Conservation (phyloP, 768 basidiomycete species). For the Mycena belliarum region DNA sequence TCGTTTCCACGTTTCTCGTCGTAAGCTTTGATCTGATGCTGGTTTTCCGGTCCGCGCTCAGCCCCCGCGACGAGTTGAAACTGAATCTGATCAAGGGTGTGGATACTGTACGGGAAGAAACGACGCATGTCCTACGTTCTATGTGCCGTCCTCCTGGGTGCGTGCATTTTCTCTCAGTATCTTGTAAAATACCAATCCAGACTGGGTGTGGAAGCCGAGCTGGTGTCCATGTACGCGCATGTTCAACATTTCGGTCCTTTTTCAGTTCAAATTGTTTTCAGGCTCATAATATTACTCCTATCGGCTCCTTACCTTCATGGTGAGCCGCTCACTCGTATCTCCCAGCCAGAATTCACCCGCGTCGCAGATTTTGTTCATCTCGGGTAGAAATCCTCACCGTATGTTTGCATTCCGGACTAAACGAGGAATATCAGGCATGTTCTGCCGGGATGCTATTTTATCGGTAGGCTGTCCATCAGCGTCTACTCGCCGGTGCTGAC, state of each 20-base stretch:
- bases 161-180: no score
- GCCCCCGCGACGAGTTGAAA: no score
- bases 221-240: no score
- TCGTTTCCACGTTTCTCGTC: neutral
- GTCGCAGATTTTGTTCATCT: slow-evolving; percentile 1
- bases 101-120: slow-evolving; percentile 12
- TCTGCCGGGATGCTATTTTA: slow-evolving; percentile 11
- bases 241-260: no score
- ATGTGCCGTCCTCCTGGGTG: slow-evolving; percentile 6
- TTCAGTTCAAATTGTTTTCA: neutral
- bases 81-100: no score
- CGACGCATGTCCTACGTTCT: neutral
- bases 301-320: neutral
- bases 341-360: neutral
- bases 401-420: neutral
- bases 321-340: neutral
- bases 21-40: slow-evolving; percentile 1
- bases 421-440: neutral
- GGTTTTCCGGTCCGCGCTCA: neutral
- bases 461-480: neutral
- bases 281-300: slow-evolving; percentile 2
- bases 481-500: neutral
- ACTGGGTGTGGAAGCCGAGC: no score
- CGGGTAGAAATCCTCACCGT: neutral
- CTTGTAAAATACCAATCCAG: no score